These are phyloP conservation scores for Colletotrichum cordylinicola DNA, from an alignment of 2,329 filamentous ascomycete genomes.

Conservation along the genomic window DNA sequence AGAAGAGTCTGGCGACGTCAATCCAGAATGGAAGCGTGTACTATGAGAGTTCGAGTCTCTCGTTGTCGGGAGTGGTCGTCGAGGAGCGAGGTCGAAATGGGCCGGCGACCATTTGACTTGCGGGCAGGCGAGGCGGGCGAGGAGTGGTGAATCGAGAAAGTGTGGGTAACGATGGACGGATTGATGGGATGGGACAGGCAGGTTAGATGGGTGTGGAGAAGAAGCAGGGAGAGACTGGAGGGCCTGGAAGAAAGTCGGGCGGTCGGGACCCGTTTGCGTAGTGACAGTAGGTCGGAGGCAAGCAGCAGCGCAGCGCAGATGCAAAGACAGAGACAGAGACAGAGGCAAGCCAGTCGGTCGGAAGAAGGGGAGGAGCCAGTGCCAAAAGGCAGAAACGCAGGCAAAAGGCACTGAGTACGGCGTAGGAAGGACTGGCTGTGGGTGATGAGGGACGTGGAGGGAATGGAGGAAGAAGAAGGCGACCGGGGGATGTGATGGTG, in stretches of 20 bases:
- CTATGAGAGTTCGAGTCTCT: slow-evolving; percentile 9
- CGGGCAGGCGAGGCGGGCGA: slow-evolving; percentile 4
- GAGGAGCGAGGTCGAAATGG: slow-evolving; percentile 20
- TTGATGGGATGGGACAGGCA: slow-evolving; percentile 8
- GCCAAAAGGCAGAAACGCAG: slow-evolving; percentile 1
- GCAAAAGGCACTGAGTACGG: background rate
- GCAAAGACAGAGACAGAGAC: background rate
- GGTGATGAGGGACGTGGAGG: background rate
- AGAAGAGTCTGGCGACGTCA: slow-evolving; percentile 52
- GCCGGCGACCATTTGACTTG: slow-evolving; percentile 25
- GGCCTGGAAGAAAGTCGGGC: slow-evolving; percentile 6
- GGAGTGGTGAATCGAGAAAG: slow-evolving; percentile 16
- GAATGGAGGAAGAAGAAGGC: background rate
- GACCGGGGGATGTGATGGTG: background rate
- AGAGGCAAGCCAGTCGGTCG: background rate
- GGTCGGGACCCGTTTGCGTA: slow-evolving; percentile 6
- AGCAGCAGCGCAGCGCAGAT: background rate
- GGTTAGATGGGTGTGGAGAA: slow-evolving; percentile 21
- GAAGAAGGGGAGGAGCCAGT: slow-evolving; percentile 27
- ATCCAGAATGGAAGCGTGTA: slow-evolving; percentile 39
- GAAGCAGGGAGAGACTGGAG: slow-evolving; percentile 18
- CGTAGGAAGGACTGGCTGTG: background rate
- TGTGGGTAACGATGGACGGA: slow-evolving; percentile 24
- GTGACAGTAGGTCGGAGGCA: background rate
- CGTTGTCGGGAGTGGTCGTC: background rate